These are phyloP conservation scores for Arthrobotrys sinensis DNA, from an alignment of 2,329 filamentous ascomycete genomes.

Conservation along the genomic window DNA sequence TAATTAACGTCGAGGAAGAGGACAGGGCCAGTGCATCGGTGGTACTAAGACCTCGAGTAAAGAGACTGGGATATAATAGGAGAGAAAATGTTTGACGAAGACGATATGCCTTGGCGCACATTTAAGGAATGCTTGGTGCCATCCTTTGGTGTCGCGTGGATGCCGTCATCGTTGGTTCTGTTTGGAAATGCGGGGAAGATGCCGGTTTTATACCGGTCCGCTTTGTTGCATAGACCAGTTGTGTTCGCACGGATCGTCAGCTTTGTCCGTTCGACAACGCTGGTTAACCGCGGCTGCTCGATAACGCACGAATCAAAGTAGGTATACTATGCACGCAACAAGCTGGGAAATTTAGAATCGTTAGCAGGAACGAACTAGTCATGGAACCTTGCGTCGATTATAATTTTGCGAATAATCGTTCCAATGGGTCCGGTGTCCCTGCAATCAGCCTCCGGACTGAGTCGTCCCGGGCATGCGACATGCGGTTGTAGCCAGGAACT, in stretches of 20 bases:
- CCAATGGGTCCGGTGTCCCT: not conserved
- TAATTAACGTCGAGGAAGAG: slow-evolving; percentile 2
- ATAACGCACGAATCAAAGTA: not conserved
- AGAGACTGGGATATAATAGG: not conserved
- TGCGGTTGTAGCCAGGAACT: not conserved
- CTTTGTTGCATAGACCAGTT: no score
- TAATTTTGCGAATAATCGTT: no score
- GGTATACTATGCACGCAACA: no score
- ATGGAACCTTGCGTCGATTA: no score
- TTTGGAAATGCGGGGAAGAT: slow-evolving; percentile 6
- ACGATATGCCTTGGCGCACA: not conserved
- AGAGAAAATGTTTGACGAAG: not conserved
- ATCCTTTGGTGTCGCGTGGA: not conserved
- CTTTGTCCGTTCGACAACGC: not conserved
- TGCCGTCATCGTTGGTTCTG: slow-evolving; percentile 9
- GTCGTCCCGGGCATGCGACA: not conserved
- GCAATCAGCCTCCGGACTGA: slow-evolving; percentile 21
- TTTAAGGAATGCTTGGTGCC: not conserved
- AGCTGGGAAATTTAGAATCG: no score
- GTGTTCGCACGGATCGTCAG: not conserved
- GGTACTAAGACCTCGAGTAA: not conserved
- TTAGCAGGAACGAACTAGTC: no score
- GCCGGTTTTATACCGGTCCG: not conserved
- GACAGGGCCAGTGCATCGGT: not conserved
- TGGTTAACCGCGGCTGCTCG: not conserved